Conservation (phyloP, 305 asterid genomes). For the Fraxinus nigra region DNA sequence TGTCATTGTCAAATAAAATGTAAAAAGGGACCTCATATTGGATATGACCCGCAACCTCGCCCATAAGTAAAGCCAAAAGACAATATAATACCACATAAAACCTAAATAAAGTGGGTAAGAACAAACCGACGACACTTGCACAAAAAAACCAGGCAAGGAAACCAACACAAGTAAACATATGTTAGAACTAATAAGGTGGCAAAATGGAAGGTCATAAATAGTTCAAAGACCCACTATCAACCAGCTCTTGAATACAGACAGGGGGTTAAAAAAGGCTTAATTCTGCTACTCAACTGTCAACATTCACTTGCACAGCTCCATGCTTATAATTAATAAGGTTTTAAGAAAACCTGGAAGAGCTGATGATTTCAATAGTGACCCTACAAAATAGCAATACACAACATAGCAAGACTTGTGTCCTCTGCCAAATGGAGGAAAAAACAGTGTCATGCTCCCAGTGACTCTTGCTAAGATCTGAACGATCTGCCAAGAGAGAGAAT, state of each 20-base stretch:
- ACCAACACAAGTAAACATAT: neutral
- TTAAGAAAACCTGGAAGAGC: neutral
- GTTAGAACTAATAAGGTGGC: neutral
- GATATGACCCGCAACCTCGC: neutral
- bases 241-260: neutral
- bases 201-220: neutral
- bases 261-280: neutral
- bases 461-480: neutral
- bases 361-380: neutral
- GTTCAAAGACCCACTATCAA: neutral
- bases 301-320: neutral
- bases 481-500: neutral
- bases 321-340: neutral
- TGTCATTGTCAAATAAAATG: neutral
- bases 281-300: neutral
- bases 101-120: neutral
- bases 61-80: neutral
- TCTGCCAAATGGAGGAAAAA: neutral
- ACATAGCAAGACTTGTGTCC: neutral
- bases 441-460: neutral
- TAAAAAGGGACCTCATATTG: neutral
- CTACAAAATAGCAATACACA: neutral
- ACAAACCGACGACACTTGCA: neutral
- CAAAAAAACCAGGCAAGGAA: neutral
- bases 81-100: neutral